Conservation (phyloP, 1,139 yeast species). For the Candida glucosophila region DNA sequence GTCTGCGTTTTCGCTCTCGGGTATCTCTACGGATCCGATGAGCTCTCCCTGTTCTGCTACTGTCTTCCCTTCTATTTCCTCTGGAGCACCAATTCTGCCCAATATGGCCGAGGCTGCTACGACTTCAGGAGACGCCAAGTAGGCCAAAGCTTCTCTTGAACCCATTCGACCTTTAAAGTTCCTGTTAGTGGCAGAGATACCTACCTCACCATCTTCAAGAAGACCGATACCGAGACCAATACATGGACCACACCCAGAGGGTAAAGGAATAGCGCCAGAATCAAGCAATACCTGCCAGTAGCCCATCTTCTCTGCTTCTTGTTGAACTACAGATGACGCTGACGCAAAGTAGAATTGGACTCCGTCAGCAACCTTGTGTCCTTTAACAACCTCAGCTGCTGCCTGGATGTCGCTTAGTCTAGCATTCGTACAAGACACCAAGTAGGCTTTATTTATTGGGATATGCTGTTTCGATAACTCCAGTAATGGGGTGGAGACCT, state of each 20-base stretch:
- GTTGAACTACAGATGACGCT: conserved; percentile 88
- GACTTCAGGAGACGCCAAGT: conserved; percentile 93
- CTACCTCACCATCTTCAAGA: conserved; percentile 91
- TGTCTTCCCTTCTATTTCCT: conserved; percentile 58
- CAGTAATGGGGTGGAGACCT: conserved; percentile 70
- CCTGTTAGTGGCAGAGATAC: conserved; percentile 96
- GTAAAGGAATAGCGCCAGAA: conserved; percentile 92
- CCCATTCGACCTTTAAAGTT: conserved; percentile 99
- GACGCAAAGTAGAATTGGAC: conserved; percentile 97
- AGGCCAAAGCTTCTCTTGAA: conserved; percentile 90
- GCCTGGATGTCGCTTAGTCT: conserved; percentile 88
- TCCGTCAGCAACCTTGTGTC: conserved; percentile 74
- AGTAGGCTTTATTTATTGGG: conserved; percentile 84
- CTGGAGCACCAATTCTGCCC: conserved; percentile 91
- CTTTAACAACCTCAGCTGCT: conserved; percentile 81
- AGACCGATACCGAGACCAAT: conserved; percentile 95
- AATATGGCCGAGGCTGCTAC: conserved; percentile 96
- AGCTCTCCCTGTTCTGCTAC: conserved; percentile 42
- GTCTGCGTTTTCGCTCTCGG: conserved; percentile 19
- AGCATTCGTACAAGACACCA: conserved; percentile 97
- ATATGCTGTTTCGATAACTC: conserved; percentile 67
- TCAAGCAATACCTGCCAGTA: conserved; percentile 86
- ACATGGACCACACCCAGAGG: conserved; percentile 99
- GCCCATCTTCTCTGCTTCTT: conserved; percentile 82
- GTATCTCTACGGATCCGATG: conserved; percentile 35